Evolutionary conservation across 805 yeast species (phyloP), one percentile per base, ranked within the genome.

Genomic region (Spathaspora passalidarum): DNA sequence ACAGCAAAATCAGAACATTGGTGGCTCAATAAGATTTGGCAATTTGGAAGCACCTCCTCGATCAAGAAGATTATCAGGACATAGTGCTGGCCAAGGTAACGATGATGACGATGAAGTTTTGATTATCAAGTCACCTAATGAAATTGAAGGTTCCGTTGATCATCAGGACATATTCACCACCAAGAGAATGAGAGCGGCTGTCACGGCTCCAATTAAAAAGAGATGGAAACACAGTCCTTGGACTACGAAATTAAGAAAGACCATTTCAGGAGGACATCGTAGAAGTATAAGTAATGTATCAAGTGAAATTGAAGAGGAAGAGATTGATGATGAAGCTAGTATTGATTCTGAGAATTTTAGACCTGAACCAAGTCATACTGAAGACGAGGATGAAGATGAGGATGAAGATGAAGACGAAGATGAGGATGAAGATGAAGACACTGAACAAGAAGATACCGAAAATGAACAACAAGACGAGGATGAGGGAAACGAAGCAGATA

Each of bases 111-210:
- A 83, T 32, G 95, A 92, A 4, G 90, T 92, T 1, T 64, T 89
- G 29, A 80, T 84, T 6, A 84, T 90, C 38, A 77, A 77, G 49
- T 84, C 94, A 0, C 96, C 98, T 1, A 79, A 84, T 16, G 95
- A 85, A 55, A 70, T 86, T 49, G 86, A 76, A 54, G 57, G 65
- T 13, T 62, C 66, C 8, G 63, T 59, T 44, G 51, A 52, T 8
- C 57, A 61, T 40, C 57, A 59, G 17, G 73, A 75, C 2, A 71
- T 72, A 20, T 71, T 51, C 48, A 71, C 67, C 23, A 63, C 54
- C 25, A 63, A 59, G 29, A 48, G 51, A 6, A 46, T 38, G 32
- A 14, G 5, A 13, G 29, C 29, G 17, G 18, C 32, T 16, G 41
- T 16, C 14, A 22, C 19, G 11, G 55, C 32, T 17, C 42, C 45